A percentile compares a stretch with the other conserved stretches of the same genome.
Conservation (phyloP, 352 stramenopile species). For the Phytophthora pinifolia region DNA sequence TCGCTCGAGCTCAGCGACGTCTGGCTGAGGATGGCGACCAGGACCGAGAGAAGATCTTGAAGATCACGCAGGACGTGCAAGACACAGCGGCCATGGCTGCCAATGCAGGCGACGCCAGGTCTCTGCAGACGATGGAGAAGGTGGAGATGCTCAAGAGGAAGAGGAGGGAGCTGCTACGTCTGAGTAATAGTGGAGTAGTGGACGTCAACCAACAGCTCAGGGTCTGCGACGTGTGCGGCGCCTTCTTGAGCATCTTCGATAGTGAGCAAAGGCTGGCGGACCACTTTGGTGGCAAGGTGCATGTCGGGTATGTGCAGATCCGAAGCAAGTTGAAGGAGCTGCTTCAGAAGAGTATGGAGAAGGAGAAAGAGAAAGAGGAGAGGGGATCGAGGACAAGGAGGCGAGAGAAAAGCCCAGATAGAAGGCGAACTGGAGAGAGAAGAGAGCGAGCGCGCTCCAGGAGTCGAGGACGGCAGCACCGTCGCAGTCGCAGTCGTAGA, state of each 20-base stretch:
- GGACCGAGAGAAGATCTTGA: conserved; percentile 52
- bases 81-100: conserved; percentile 61
- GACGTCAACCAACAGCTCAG: conserved; percentile 84
- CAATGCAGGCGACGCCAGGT: conserved; percentile 54
- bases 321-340: conserved; percentile 83
- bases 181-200: conserved; percentile 22
- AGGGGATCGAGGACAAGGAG: conserved; percentile 3
- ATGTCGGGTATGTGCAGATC: conserved; percentile 91
- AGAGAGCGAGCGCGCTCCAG: conserved; percentile 22
- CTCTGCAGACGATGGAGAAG: conserved; percentile 61
- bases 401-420: conserved; percentile 2
- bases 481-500: conserved; percentile 22
- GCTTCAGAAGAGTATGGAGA: conserved; percentile 16
- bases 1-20: conserved; percentile 63
- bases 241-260: conserved; percentile 92
- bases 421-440: conserved; percentile 3
- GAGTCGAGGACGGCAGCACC: conserved; percentile 16
- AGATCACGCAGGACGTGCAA: conserved; percentile 77
- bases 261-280: conserved; percentile 88
- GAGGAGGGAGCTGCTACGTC: conserved; percentile 22
- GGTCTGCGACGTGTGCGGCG: conserved; percentile 91
- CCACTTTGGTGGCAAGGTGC: conserved; percentile 91
- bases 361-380: conserved; percentile 2
- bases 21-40: conserved; percentile 56
- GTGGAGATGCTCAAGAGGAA: conserved; percentile 61